Conservation (phyloP, 1,284 basidiomycete genomes). For the Ustilago tritici region DNA sequence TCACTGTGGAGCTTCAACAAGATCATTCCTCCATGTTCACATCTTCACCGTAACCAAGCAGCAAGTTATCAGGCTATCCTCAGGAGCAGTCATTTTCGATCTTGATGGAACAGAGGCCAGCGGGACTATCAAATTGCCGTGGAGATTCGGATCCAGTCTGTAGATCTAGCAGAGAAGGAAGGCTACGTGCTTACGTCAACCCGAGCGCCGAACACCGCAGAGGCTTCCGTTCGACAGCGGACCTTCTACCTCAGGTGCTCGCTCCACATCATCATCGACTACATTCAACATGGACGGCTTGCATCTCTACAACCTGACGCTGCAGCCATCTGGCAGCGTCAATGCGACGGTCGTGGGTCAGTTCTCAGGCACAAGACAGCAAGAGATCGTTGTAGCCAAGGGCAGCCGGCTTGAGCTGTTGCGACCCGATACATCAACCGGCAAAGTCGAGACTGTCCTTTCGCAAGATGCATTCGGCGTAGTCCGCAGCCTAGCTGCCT, state of each 20-base stretch:
- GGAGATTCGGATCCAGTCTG: not conserved
- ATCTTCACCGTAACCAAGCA: conserved; percentile 1
- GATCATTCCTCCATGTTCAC: conserved; percentile 2
- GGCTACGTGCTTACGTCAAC: not conserved
- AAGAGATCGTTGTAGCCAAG: conserved; percentile 66
- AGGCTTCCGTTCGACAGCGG: not conserved
- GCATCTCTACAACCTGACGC: conserved; percentile 67
- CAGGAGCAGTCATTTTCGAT: not conserved
- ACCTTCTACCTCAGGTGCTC: not conserved
- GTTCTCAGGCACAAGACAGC: conserved; percentile 65
- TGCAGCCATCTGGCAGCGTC: conserved; percentile 61
- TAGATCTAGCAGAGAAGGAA: not conserved
- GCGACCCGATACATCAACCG: conserved; percentile 60
- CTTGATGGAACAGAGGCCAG: not conserved
- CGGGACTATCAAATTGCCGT: not conserved
- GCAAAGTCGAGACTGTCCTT: conserved; percentile 53
- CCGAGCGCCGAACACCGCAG: not conserved
- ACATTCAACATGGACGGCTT: conserved; percentile 44
- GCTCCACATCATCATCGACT: too few relatives aligned
- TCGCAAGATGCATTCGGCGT: conserved; percentile 64
- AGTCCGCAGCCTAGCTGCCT: conserved; percentile 63
- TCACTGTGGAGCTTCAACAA: conserved; percentile 1
- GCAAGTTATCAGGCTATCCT: not conserved
- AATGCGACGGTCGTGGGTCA: conserved; percentile 65
- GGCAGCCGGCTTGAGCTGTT: conserved; percentile 62